Evolutionary conservation across 495 filamentous ascomycete genomes (phyloP).

Genomic region (Hypoxylon fragiforme): DNA sequence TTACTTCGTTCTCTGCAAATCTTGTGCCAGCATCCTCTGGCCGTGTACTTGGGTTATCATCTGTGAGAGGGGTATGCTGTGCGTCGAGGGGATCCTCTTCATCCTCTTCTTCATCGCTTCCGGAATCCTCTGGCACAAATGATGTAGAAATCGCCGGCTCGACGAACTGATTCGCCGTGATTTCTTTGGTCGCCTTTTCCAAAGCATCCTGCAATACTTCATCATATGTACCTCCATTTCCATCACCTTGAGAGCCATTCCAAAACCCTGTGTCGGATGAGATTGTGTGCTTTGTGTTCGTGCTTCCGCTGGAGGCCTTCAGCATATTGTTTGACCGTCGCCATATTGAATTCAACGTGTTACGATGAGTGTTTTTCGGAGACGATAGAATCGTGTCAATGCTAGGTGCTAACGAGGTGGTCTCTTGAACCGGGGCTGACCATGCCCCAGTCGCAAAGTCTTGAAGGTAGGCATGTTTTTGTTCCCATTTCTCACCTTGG

Average conservation of each 20-base stretch:
- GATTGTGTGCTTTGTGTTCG: background rate
- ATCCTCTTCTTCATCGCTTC: slow-evolving; percentile 24
- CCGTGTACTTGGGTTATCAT: slow-evolving; percentile 1
- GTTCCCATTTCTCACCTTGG: slow-evolving; percentile 28
- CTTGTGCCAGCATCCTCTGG: background rate
- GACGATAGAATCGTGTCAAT: slow-evolving; percentile 30
- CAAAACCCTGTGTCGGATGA: background rate
- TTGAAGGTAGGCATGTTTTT: slow-evolving; percentile 26
- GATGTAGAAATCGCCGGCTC: slow-evolving; percentile 17
- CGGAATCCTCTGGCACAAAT: slow-evolving; percentile 13
- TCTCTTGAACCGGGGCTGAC: slow-evolving; percentile 23
- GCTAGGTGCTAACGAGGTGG: background rate
- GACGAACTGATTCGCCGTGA: slow-evolving; percentile 12
- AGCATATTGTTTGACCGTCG: background rate
- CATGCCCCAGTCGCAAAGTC: slow-evolving; percentile 33
- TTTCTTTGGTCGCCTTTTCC: background rate
- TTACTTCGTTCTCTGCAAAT: slow-evolving; percentile 15
- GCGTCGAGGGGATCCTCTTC: slow-evolving; percentile 3
- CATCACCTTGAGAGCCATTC: background rate
- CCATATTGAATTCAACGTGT: slow-evolving; percentile 1
- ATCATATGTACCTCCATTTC: background rate
- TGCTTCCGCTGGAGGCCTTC: background rate
- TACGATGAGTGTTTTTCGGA: slow-evolving; percentile 12
- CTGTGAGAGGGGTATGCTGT: slow-evolving; percentile 1
- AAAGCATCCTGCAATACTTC: background rate